Conservation (phyloP, 768 basidiomycete species). For the Aureoboletus auriporus region DNA sequence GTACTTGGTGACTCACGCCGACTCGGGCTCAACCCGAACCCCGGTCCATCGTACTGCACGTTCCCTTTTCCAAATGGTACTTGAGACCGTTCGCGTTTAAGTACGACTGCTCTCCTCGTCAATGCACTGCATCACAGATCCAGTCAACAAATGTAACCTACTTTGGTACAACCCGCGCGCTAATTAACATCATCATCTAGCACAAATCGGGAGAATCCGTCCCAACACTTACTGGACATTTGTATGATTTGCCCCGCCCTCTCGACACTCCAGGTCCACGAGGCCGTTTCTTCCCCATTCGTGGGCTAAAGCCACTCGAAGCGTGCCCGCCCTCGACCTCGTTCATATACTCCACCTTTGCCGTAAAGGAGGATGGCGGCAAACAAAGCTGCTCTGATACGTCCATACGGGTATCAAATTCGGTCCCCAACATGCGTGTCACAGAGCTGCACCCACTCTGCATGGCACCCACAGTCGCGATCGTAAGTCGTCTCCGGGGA, state of each 20-base stretch:
- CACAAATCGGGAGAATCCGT: neutral
- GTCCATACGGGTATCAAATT: neutral
- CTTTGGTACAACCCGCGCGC: slow-evolving; percentile 51
- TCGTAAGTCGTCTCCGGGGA: slow-evolving; percentile 1
- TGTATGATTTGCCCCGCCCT: slow-evolving; percentile 40
- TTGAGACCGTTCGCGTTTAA: slow-evolving; percentile 65
- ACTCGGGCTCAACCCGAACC: slow-evolving; percentile 17
- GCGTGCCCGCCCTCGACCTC: neutral
- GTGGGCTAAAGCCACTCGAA: neutral
- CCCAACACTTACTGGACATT: slow-evolving; percentile 42
- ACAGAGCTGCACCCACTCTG: neutral
- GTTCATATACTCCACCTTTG: neutral
- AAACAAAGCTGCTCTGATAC: slow-evolving; percentile 4
- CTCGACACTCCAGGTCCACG: slow-evolving; percentile 18
- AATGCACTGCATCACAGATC: too few species aligned
- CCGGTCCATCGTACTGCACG: slow-evolving; percentile 44
- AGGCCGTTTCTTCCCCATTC: slow-evolving; percentile 10
- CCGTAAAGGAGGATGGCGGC: slow-evolving; percentile 5
- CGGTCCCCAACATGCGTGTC: neutral
- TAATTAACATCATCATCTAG: slow-evolving; percentile 10
- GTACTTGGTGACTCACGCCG: neutral
- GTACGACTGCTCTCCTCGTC: slow-evolving; percentile 40
- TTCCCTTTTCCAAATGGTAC: slow-evolving; percentile 66
- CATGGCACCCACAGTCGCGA: neutral
- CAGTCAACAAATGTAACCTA: slow-evolving; percentile 15